phyloP scores from a whole-genome alignment of 306 rosid genomes.

The Ormosia semicastrata region DNA sequence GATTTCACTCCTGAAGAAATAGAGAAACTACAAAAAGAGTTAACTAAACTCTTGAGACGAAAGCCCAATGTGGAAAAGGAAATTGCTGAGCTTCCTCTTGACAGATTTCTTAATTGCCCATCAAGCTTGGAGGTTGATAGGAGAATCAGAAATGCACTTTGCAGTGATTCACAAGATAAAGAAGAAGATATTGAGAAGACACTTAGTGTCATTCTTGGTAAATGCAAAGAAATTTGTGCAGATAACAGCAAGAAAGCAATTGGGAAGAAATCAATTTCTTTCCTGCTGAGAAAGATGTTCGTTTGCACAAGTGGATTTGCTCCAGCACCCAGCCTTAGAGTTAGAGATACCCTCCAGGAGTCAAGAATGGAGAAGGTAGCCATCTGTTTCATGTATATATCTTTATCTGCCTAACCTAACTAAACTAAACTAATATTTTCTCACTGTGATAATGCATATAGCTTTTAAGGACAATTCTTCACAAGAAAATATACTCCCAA shows the following conservation, averaged over 20 bases:
- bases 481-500: conserved; percentile 57
- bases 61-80: conserved; percentile 55
- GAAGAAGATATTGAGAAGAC: conserved; percentile 68
- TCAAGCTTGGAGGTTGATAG: conserved; percentile 78
- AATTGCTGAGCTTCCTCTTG: conserved; percentile 67
- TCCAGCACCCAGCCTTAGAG: conserved; percentile 58
- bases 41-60: conserved; percentile 55
- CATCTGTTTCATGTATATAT: neutral
- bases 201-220: conserved; percentile 59
- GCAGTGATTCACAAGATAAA: conserved; percentile 35
- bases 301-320: conserved; percentile 66
- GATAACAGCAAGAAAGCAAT: conserved; percentile 45
- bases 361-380: conserved; percentile 82
- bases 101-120: conserved; percentile 80
- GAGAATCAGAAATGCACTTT: conserved; percentile 49
- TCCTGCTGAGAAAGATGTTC: conserved; percentile 74
- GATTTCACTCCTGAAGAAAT: conserved; percentile 76
- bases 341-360: conserved; percentile 68
- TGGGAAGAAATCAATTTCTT: conserved; percentile 68
- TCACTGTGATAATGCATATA: conserved; percentile 6
- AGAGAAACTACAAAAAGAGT: conserved; percentile 60
- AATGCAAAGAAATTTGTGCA: conserved; percentile 64
- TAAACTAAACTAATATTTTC: no score
- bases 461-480: conserved; percentile 71
- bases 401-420: no score